These are phyloP conservation scores for Entomophthora muscae DNA, from an alignment of 371 early-diverging fungal species.

Conservation along the genomic window DNA sequence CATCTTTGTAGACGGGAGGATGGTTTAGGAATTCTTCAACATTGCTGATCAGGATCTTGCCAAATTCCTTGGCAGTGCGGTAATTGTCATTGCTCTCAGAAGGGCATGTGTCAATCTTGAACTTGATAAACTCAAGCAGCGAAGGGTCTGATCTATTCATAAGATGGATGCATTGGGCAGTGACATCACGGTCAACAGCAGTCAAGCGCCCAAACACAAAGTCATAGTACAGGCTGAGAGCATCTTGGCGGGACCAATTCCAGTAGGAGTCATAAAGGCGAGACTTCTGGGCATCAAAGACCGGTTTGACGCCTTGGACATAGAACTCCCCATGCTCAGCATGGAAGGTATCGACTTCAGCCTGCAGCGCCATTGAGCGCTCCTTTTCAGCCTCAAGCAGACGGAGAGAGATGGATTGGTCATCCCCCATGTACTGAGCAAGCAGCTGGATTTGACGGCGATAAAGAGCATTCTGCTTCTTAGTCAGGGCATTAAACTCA, in stretches of 20 bases:
- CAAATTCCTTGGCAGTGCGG: too few species aligned
- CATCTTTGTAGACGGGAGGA: too few species aligned
- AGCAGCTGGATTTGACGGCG: too few species aligned
- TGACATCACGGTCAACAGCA: slow-evolving; percentile 67
- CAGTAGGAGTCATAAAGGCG: slow-evolving; percentile 85
- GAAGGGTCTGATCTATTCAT: slow-evolving; percentile 81
- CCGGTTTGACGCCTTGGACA: slow-evolving; percentile 69
- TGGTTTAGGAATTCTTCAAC: slow-evolving; percentile 65
- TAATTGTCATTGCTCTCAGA: slow-evolving; percentile 66
- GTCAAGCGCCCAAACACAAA: slow-evolving; percentile 78
- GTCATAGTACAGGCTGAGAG: slow-evolving; percentile 74
- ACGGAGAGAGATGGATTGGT: slow-evolving; percentile 62
- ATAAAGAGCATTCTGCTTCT: slow-evolving; percentile 60
- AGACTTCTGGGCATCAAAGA: slow-evolving; percentile 66
- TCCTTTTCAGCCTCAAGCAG: slow-evolving; percentile 36
- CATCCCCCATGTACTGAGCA: slow-evolving; percentile 73
- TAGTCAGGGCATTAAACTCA: slow-evolving; percentile 65
- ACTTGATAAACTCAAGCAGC: slow-evolving; percentile 72
- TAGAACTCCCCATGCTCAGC: slow-evolving; percentile 79
- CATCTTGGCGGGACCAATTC: slow-evolving; percentile 96
- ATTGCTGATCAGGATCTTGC: slow-evolving; percentile 71
- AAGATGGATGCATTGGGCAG: slow-evolving; percentile 72
- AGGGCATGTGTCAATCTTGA: slow-evolving; percentile 53
- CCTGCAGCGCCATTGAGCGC: slow-evolving; percentile 29
- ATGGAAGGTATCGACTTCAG: slow-evolving; percentile 70